Base-by-base conservation (phyloP, 2,329 filamentous ascomycete species). In the Fusarium sp. region DNA sequence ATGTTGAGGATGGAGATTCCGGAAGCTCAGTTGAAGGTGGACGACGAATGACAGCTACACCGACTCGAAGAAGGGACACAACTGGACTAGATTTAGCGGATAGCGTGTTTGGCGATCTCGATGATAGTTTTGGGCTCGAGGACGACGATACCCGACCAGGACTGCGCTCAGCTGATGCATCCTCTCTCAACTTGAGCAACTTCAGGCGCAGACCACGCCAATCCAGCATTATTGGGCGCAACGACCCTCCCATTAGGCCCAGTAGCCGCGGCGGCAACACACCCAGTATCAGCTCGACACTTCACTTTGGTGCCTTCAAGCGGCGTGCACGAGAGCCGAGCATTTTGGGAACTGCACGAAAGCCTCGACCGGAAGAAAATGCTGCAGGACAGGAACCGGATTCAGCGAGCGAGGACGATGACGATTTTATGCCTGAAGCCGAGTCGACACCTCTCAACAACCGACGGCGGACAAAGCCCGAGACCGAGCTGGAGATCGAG, bases 381-480 rank as follows among this genome's bases (percentile, higher is more conserved):
- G 80, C 64, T 11, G 78, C 58, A 6, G 80, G 81, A 67, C 78
- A 57, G 74, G 79, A 78, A 66, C 80, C 78, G 35, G 82, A 82
- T 38, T 76, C 74, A 38, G 81, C 84, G 17, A 84, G 88, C 28
- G 86, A 88, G 58, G 74, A 85, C n/a, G 86, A 88, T 56, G 74
- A 84, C 72, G 81, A 86, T 75, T 74, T 92, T 90, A 77, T 87
- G 84, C 58, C 91, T 87, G 90, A 93, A 64, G 90, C 90, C 35
- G 91, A 93, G 82, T 92, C 91, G 22, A 94, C 92, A 12, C 91
- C 92, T 8, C 77, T 92, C 32, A 88, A 90, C 66, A 79, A 76
- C 36, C 72, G 79, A 55, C 81, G 87, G 26, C 83, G 83, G 41
- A 87, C 84, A 54, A 80, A 81, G 32, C 58, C 66, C 2, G 53